A percentile compares a stretch with the other conserved stretches of the same genome.
These are phyloP conservation scores for Yamadazyma mexicana DNA, from an alignment of 1,139 yeast genomes.

Conservation along the genomic window DNA sequence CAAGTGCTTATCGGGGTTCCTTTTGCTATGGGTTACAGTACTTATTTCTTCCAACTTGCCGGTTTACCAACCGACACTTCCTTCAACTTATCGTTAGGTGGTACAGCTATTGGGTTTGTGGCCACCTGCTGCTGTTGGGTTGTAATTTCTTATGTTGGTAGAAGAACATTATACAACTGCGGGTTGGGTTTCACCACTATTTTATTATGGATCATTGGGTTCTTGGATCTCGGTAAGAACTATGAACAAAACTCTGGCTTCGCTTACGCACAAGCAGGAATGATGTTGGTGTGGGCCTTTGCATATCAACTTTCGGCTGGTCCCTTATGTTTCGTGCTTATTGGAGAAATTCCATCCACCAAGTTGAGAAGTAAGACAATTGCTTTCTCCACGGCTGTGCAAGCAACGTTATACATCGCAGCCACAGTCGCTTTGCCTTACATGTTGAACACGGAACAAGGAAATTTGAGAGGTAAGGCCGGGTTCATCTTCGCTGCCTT, in stretches of 20 bases:
- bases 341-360: constrained; percentile 55
- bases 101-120: constrained; percentile 21
- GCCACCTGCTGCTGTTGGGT: constrained; percentile 23
- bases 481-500: constrained; percentile 58
- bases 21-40: constrained; percentile 23
- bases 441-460: constrained; percentile 55
- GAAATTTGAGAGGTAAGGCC: constrained; percentile 57
- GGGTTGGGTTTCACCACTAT: constrained; percentile 26
- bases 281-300: constrained; percentile 35
- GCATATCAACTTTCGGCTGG: constrained; percentile 54
- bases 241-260: constrained; percentile 17
- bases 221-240: constrained; percentile 15
- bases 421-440: constrained; percentile 51
- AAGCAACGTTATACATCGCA: constrained; percentile 42
- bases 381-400: constrained; percentile 51
- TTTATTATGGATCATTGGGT: constrained; percentile 18
- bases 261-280: constrained; percentile 22
- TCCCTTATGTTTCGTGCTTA: constrained; percentile 55
- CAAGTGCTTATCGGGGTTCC: constrained; percentile 11
- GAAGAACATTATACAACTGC: constrained; percentile 19
- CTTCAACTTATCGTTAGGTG: constrained; percentile 27
- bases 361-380: constrained; percentile 55
- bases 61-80: constrained; percentile 21
- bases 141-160: constrained; percentile 17
- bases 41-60: constrained; percentile 38